phyloP scores from a whole-genome alignment of 1,284 basidiomycete genomes.

The Heliocybe sulcata region DNA sequence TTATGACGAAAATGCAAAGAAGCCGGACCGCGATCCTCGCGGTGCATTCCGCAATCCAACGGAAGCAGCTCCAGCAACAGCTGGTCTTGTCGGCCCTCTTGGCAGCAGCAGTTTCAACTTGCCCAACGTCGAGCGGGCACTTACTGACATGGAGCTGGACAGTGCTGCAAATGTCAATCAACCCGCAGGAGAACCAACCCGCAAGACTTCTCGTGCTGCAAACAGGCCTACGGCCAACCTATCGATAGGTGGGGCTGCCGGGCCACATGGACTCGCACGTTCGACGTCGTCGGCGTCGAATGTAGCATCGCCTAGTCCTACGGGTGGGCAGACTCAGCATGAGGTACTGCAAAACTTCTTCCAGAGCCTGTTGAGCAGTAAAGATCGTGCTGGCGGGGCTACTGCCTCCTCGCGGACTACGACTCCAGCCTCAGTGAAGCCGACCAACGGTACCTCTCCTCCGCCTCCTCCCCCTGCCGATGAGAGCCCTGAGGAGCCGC shows the following conservation, averaged over 20 bases:
- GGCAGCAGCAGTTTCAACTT: slow-evolving; percentile 76
- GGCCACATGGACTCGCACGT: slow-evolving; percentile 8
- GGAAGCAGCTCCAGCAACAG: slow-evolving; percentile 35
- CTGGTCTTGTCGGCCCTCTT: slow-evolving; percentile 84
- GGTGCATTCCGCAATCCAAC: slow-evolving; percentile 76
- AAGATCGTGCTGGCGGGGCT: slow-evolving; percentile 37
- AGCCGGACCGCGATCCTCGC: slow-evolving; percentile 81
- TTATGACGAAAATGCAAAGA: slow-evolving; percentile 84
- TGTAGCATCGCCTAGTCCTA: slow-evolving; percentile 36
- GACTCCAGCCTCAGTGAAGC: not conserved
- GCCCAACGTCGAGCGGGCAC: slow-evolving; percentile 79
- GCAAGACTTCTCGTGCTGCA: slow-evolving; percentile 17
- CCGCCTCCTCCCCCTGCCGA: not conserved
- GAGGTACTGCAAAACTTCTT: slow-evolving; percentile 85
- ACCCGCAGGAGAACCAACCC: slow-evolving; percentile 17
- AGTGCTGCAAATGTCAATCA: slow-evolving; percentile 14
- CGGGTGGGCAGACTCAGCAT: slow-evolving; percentile 61
- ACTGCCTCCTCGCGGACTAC: slow-evolving; percentile 3
- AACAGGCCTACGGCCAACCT: slow-evolving; percentile 15
- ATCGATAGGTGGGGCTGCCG: slow-evolving; percentile 15
- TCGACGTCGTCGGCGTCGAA: slow-evolving; percentile 31
- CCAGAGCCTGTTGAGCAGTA: slow-evolving; percentile 68
- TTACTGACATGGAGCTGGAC: slow-evolving; percentile 78
- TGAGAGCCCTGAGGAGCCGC: not conserved
- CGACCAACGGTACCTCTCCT: slow-evolving; percentile 20